Evolutionary conservation across 192 early-diverging fungal genomes (phyloP).

Genomic region (Chytriomyces hyalinus): DNA sequence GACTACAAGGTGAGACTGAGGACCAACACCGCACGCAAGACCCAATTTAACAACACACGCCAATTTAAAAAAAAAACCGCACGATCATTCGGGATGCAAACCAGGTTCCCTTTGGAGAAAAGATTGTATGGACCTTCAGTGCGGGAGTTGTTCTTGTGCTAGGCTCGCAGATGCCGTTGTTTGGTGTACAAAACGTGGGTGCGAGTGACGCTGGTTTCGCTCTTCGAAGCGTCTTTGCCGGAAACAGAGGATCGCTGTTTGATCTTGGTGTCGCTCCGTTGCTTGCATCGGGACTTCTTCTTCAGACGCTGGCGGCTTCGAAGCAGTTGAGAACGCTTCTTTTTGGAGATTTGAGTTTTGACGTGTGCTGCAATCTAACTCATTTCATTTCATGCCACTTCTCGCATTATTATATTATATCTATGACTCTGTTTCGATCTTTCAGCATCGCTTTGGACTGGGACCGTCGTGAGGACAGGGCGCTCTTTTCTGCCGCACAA

Average conservation of each 20-base stretch:
- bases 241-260: constrained; percentile 93
- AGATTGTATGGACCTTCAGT: constrained; percentile 90
- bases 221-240: constrained; percentile 93
- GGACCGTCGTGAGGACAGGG: constrained; percentile 59
- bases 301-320: constrained; percentile 90
- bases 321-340: constrained; percentile 88
- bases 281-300: constrained; percentile 94
- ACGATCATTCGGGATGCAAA: too few relatives aligned
- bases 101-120: constrained; percentile 87
- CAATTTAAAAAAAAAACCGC: background rate
- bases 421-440: too few relatives aligned
- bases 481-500: constrained; percentile 24
- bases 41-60: background rate
- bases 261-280: constrained; percentile 95
- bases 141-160: constrained; percentile 90
- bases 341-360: constrained; percentile 74
- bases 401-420: too few relatives aligned
- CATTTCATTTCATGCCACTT: too few relatives aligned
- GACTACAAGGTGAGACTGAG: background rate
- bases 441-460: background rate
- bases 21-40: background rate
- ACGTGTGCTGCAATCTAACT: too few relatives aligned
- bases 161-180: constrained; percentile 91
- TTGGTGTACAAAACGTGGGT: constrained; percentile 83
- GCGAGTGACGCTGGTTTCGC: constrained; percentile 92